phyloP scores from a whole-genome alignment of 495 filamentous ascomycete genomes.

The Xylaria telfairii region DNA sequence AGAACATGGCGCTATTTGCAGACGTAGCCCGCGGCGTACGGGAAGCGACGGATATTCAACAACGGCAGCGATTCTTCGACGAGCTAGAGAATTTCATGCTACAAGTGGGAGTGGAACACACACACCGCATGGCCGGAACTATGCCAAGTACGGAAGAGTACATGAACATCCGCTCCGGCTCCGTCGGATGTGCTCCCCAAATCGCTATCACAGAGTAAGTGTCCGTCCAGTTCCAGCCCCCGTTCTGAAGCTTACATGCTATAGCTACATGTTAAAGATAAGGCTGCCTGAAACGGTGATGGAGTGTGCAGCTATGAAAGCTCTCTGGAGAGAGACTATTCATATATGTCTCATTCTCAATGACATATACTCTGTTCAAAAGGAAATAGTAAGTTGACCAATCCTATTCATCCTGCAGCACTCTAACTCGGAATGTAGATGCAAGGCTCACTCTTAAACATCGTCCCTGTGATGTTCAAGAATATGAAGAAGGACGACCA shows the following conservation, averaged over 20 bases:
- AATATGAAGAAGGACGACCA: constrained; percentile 28
- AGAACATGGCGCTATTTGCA: constrained; percentile 36
- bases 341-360: constrained; percentile 40
- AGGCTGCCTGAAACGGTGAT: constrained; percentile 37
- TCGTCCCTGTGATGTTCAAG: constrained; percentile 38
- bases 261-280: constrained; percentile 37
- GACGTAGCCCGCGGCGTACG: constrained; percentile 34
- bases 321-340: constrained; percentile 37
- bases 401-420: neutral
- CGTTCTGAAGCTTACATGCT: constrained; percentile 7
- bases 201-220: constrained; percentile 40
- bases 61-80: constrained; percentile 37
- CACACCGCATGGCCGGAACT: constrained; percentile 32
- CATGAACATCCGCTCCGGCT: constrained; percentile 35
- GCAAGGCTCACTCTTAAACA: constrained; percentile 36
- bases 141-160: constrained; percentile 35
- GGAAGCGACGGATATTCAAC: constrained; percentile 27
- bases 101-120: constrained; percentile 35
- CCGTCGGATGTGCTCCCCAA: constrained; percentile 39
- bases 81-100: constrained; percentile 41
- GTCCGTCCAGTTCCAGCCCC: neutral
- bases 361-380: constrained; percentile 38
- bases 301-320: constrained; percentile 33
- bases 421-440: constrained; percentile 24
- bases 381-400: constrained; percentile 38